Evolutionary conservation across 169 alveolate species (phyloP).

Genomic region (Eimeria necatrix): DNA sequence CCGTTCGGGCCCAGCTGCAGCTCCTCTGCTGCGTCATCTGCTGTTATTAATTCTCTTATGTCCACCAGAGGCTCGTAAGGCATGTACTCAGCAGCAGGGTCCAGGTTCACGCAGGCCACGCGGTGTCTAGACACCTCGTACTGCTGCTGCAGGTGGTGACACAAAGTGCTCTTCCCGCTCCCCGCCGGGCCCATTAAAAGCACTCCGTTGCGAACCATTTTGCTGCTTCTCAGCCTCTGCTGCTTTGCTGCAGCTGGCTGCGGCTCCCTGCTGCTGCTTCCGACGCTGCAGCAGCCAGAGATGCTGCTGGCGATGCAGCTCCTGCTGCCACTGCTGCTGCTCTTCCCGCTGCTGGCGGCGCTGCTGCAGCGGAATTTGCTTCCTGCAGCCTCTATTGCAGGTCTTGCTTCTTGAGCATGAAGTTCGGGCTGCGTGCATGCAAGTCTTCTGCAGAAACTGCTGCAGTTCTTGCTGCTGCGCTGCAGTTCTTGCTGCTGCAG

Average conservation of each 20-base stretch:
- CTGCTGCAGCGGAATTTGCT: background rate
- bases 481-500: slow-evolving; percentile 1
- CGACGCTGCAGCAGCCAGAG: no score
- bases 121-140: slow-evolving; percentile 89
- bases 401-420: background rate
- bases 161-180: slow-evolving; percentile 96
- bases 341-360: background rate
- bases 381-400: background rate
- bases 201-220: slow-evolving; percentile 88
- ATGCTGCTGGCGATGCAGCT: background rate
- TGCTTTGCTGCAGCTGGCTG: background rate
- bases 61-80: slow-evolving; percentile 93
- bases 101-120: slow-evolving; percentile 93
- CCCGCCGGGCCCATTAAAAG: slow-evolving; percentile 98
- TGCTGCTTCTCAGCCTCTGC: background rate
- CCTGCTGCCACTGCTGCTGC: slow-evolving; percentile 28
- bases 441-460: background rate
- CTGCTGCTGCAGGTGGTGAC: slow-evolving; percentile 92
- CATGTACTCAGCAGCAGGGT: slow-evolving; percentile 97
- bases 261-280: background rate
- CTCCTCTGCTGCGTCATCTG: slow-evolving; percentile 95
- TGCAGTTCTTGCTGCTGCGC: background rate
- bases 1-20: slow-evolving; percentile 96
- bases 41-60: slow-evolving; percentile 94
- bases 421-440: background rate